phyloP scores from a whole-genome alignment of 2,329 filamentous ascomycete species.

The Annulohypoxylon truncatum region DNA sequence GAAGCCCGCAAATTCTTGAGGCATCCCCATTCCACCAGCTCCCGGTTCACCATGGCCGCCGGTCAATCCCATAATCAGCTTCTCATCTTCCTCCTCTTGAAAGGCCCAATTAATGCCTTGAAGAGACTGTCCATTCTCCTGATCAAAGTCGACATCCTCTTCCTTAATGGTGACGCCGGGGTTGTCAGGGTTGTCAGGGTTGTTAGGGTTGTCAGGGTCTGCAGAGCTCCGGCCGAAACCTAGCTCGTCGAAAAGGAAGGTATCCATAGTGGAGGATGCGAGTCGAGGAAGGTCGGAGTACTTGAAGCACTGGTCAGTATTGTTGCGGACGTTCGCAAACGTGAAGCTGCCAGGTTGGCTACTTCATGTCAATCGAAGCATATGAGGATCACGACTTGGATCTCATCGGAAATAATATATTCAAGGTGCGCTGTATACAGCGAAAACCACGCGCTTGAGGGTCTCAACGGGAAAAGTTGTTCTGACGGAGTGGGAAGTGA shows the following conservation, averaged over 20 bases:
- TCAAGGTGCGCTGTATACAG: background rate
- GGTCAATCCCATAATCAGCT: slow-evolving; percentile 57
- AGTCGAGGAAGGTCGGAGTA: background rate
- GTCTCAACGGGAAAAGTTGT: background rate
- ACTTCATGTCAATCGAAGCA: slow-evolving; percentile 29
- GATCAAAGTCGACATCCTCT: slow-evolving; percentile 44
- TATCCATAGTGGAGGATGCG: slow-evolving; percentile 21
- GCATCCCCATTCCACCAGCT: slow-evolving; percentile 59
- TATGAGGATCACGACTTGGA: slow-evolving; percentile 10
- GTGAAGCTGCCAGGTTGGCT: slow-evolving; percentile 4
- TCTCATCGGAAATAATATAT: slow-evolving; percentile 7
- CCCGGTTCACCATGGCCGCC: slow-evolving; percentile 59
- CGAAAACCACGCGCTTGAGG: background rate
- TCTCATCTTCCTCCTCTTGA: slow-evolving; percentile 49
- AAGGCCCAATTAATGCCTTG: slow-evolving; percentile 46
- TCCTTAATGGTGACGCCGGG: slow-evolving; percentile 43
- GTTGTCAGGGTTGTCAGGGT: slow-evolving; percentile 7
- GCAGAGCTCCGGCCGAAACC: slow-evolving; percentile 24
- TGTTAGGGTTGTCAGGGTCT: slow-evolving; percentile 2
- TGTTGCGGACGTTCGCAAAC: slow-evolving; percentile 29
- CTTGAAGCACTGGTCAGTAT: slow-evolving; percentile 11
- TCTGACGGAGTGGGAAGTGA: slow-evolving; percentile 1
- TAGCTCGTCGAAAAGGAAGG: background rate
- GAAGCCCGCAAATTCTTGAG: slow-evolving; percentile 56
- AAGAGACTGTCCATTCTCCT: slow-evolving; percentile 35